A percentile compares a stretch with the other conserved stretches of the same genome.
Evolutionary conservation across 345 rosid species (phyloP).

Genomic region (Combretum micranthum): DNA sequence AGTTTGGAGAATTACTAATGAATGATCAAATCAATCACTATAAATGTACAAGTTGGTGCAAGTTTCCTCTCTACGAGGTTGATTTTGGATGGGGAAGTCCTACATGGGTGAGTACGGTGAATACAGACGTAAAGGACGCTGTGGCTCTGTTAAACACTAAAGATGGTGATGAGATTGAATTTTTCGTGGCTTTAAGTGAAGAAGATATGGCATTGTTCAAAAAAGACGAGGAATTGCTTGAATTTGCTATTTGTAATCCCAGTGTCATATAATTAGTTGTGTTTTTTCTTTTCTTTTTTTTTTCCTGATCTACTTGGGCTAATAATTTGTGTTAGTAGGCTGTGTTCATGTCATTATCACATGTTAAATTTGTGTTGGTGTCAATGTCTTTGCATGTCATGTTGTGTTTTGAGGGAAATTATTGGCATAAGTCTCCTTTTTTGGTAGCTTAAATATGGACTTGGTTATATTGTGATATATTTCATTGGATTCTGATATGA

Average conservation of each 20-base stretch:
- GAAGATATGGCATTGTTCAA: constrained; percentile 18
- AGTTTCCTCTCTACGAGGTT: constrained; percentile 12
- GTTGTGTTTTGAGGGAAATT: no score
- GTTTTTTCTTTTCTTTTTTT: neutral
- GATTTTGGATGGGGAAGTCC: constrained; percentile 39
- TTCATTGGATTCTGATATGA: no score
- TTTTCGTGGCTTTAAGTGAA: constrained; percentile 16
- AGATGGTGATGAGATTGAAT: constrained; percentile 21
- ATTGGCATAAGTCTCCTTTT: no score
- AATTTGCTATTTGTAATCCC: constrained; percentile 8
- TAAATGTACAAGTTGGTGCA: constrained; percentile 20
- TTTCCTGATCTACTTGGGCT: no score
- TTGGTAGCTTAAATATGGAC: no score
- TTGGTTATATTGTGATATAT: no score
- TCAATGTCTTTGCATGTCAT: no score
- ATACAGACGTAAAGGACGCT: constrained; percentile 5
- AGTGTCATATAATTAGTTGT: neutral
- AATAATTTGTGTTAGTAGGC: no score
- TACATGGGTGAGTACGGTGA: constrained; percentile 14
- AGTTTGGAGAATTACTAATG: neutral
- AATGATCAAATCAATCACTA: constrained; percentile 9
- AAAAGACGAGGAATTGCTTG: constrained; percentile 15
- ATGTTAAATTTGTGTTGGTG: no score
- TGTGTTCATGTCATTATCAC: neutral
- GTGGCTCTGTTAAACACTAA: constrained; percentile 12